A percentile compares a stretch with the other conserved stretches of the same genome.
phyloP scores from a whole-genome alignment of 495 filamentous ascomycete species.

The Aspergillus sclerotioniger region DNA sequence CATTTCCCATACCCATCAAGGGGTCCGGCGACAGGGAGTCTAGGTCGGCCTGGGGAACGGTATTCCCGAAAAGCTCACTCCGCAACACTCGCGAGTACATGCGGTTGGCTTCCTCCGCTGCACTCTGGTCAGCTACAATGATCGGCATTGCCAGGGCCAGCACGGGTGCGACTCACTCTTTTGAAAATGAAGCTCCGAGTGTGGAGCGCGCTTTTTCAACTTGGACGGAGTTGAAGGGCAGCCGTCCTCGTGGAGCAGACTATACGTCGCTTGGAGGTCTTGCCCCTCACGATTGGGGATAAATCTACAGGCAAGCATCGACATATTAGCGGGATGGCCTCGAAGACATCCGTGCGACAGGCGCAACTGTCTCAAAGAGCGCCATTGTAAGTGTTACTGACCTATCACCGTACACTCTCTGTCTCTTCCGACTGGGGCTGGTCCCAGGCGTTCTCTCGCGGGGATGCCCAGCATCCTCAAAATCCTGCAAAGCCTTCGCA shows the following conservation, averaged over 20 bases:
- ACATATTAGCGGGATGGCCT: constrained; percentile 2
- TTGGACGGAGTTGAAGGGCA: constrained; percentile 89
- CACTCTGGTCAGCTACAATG: constrained; percentile 38
- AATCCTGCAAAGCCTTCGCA: constrained; percentile 60
- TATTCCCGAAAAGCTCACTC: constrained; percentile 84
- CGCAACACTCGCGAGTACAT: constrained; percentile 88
- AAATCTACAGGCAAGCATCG: constrained; percentile 57
- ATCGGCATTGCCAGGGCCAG: neutral
- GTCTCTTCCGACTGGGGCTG: constrained; percentile 84
- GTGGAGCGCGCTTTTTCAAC: constrained; percentile 77
- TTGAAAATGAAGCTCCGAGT: constrained; percentile 91
- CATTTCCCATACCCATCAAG: constrained; percentile 55
- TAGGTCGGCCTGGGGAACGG: constrained; percentile 78
- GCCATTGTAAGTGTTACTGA: constrained; percentile 33
- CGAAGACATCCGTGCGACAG: neutral
- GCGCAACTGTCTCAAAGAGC: constrained; percentile 12
- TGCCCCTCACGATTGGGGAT: constrained; percentile 93
- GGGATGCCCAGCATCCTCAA: constrained; percentile 58
- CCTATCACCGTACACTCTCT: constrained; percentile 82
- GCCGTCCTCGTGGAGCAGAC: constrained; percentile 82
- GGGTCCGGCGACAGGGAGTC: constrained; percentile 63
- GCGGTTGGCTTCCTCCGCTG: constrained; percentile 91
- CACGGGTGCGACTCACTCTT: constrained; percentile 60
- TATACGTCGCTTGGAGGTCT: constrained; percentile 89
- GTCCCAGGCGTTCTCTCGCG: constrained; percentile 69